phyloP scores from a whole-genome alignment of 805 yeast species.

The Hyphopichia homilentoma region DNA sequence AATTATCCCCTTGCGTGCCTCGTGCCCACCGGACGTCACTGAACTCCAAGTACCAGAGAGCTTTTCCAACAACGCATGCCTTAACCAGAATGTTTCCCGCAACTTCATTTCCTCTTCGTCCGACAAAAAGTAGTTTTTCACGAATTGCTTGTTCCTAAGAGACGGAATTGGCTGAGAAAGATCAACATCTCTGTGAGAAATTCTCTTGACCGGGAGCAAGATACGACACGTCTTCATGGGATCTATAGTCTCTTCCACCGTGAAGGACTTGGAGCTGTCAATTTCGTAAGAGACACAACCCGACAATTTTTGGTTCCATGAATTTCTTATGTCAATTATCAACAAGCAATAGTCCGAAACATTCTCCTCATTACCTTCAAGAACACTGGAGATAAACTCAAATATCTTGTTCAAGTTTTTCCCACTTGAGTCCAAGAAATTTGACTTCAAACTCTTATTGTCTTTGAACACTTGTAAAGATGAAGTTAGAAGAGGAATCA shows the following conservation, averaged over 20 bases:
- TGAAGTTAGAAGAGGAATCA: conserved; percentile 51
- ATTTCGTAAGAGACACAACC: conserved; percentile 29
- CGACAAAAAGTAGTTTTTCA: conserved; percentile 51
- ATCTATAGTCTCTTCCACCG: conserved; percentile 24
- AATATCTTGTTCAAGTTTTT: conserved; percentile 24
- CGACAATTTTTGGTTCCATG: conserved; percentile 60
- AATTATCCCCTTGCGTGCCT: conserved; percentile 48
- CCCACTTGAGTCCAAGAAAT: background rate
- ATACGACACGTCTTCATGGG: conserved; percentile 45
- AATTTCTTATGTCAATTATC: conserved; percentile 74
- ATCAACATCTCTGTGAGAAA: conserved; percentile 39
- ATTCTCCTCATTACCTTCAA: conserved; percentile 16
- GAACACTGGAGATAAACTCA: conserved; percentile 20
- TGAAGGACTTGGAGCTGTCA: conserved; percentile 17
- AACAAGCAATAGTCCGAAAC: conserved; percentile 57
- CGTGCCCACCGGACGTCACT: conserved; percentile 8
- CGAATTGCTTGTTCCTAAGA: conserved; percentile 64
- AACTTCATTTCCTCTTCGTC: conserved; percentile 55
- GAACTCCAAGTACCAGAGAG: conserved; percentile 67
- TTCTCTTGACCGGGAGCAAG: conserved; percentile 65
- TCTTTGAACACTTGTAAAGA: conserved; percentile 14
- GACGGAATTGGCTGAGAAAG: conserved; percentile 64
- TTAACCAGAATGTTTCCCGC: conserved; percentile 76
- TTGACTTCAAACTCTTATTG: background rate
- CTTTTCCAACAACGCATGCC: conserved; percentile 57